A percentile compares a stretch with the other conserved stretches of the same genome.
Conservation (phyloP, 106 monocot species). For the Acorus gramineus region DNA sequence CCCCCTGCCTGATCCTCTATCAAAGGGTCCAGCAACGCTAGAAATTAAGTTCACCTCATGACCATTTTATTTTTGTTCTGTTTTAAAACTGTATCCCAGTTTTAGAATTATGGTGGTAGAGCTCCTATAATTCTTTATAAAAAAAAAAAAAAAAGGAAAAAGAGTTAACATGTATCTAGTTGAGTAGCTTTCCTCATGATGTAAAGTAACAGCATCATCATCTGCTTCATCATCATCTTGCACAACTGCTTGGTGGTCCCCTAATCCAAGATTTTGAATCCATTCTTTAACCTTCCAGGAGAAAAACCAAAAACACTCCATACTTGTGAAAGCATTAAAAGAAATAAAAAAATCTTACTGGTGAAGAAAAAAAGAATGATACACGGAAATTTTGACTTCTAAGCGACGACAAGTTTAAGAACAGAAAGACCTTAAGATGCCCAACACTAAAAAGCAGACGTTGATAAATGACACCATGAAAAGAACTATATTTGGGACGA, state of each 20-base stretch:
- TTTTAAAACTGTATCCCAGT: too few species aligned
- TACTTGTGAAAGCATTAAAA: neutral
- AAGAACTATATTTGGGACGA: neutral
- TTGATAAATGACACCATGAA: too few species aligned
- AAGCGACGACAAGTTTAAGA: too few species aligned
- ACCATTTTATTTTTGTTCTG: too few species aligned
- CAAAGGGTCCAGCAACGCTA: too few species aligned
- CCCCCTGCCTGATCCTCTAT: too few species aligned
- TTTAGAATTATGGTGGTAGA: too few species aligned
- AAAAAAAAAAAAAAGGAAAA: neutral
- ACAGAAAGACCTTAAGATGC: too few species aligned
- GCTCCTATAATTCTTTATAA: too few species aligned
- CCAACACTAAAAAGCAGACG: too few species aligned
- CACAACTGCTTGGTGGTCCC: conserved; percentile 59
- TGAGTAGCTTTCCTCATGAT: conserved; percentile 63
- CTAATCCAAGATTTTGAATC: conserved; percentile 86
- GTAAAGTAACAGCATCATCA: conserved; percentile 50
- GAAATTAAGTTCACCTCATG: too few species aligned
- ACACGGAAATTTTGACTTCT: too few species aligned
- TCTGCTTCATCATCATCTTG: conserved; percentile 94
- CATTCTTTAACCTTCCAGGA: conserved; percentile 87
- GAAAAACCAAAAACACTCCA: neutral
- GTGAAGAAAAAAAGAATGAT: neutral
- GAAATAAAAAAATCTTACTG: neutral
- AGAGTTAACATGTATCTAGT: conserved; percentile 56